Base-by-base conservation (phyloP, 2,329 filamentous ascomycete genomes). In the Dryadomyces quercivorus region DNA sequence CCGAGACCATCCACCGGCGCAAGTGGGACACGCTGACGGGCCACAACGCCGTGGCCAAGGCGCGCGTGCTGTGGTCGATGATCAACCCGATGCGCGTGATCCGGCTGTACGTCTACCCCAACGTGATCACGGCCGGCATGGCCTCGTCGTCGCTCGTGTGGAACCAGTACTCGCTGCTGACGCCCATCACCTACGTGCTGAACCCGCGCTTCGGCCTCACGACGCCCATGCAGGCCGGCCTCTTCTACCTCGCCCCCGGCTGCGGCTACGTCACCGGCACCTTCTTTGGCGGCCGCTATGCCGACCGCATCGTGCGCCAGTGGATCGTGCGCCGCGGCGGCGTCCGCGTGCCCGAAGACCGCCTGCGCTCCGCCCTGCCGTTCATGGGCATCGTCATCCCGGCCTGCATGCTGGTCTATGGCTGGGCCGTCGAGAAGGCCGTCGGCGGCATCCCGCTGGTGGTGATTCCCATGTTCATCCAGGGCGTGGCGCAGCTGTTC, bases 231-330 rank as follows among this genome's bases (percentile, higher is more conserved):
- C 77, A 85, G 62, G 77, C 76, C 0, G 82, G 81, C 0, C 72
- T 88, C 3, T 85, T 88, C 67, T 88, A 86, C 63, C 78, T 88
- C 20, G 82, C 84, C 0, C 84, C 84, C 0, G 84, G 84, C 1
- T 75, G 74, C 54, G 84, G 84, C 1, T 87, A 86, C 60, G 68
- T 88, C 0, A 55, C 78, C 0, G 83, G 84, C 0, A 85, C 82
- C 0, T 80, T 86, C 59, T 70, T 85, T 56, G 84, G 84, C 34
- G 84, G 84, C 1, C 75, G 81, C n/a, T 87, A 79, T 69, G 82
- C 84, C 0, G 84, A 88, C 63, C 67, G 77, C 57, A 71, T 77
- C 1, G 82, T 85, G n/a, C 78, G 77, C 55, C 76, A 75, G 58
- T 85, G 76, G 69, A 82, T 82, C 52, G 63, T 65, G 2, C 78